Percentiles rank a stretch among this genome's conserved stretches.
Conservation (phyloP, 306 rosid species). For the Cyclanthera cordifolia region DNA sequence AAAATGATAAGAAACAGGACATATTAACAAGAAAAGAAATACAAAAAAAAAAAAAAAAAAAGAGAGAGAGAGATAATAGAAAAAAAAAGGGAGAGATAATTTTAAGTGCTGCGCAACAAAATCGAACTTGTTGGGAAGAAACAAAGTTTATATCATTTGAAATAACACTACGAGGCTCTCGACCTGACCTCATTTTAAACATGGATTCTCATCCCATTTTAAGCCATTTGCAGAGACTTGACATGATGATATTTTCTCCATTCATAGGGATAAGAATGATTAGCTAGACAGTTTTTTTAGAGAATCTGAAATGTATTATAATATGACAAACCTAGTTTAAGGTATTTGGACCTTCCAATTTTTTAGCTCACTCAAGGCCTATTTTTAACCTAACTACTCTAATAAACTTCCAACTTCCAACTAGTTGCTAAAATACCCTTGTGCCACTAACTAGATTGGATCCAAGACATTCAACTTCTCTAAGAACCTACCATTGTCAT, state of each 20-base stretch:
- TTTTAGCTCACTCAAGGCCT: no score
- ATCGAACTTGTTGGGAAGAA: not conserved
- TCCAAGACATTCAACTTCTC: not conserved
- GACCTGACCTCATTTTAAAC: not conserved
- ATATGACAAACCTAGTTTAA: no score
- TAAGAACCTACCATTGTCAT: slow-evolving; percentile 16
- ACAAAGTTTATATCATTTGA: not conserved
- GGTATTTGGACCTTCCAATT: no score
- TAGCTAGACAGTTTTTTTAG: not conserved
- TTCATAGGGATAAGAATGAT: not conserved
- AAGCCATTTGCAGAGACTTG: no score
- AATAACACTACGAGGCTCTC: not conserved
- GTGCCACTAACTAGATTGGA: not conserved
- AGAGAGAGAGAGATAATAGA: no score
- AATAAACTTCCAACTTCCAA: no score
- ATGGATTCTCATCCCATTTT: not conserved
- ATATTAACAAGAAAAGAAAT: not conserved
- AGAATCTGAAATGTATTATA: no score
- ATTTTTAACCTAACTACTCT: no score
- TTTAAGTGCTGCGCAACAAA: not conserved
- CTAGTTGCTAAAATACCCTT: not conserved
- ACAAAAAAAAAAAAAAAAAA: not conserved
- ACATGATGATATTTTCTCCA: not conserved
- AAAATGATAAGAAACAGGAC: not conserved
- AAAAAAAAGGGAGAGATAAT: not conserved